phyloP scores from a whole-genome alignment of 2,329 filamentous ascomycete genomes.

The Polytolypa hystricis region DNA sequence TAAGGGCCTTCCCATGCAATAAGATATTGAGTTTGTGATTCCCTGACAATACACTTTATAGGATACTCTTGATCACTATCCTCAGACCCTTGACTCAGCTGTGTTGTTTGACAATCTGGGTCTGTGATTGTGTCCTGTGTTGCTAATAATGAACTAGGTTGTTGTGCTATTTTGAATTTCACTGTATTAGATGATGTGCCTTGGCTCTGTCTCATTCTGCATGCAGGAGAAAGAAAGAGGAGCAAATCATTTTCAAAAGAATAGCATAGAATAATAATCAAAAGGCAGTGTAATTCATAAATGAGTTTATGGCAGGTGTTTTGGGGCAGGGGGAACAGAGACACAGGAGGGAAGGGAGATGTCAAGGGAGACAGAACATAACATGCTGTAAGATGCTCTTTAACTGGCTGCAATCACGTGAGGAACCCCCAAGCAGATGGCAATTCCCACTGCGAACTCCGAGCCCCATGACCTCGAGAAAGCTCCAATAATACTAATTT shows the following conservation, averaged over 20 bases:
- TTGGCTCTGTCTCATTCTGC: slow-evolving; percentile 5
- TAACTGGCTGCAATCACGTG: no score
- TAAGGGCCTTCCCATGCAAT: slow-evolving; percentile 30
- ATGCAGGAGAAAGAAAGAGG: background rate
- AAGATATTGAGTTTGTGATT: slow-evolving; percentile 24
- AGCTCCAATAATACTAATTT: no score
- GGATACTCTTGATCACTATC: slow-evolving; percentile 23
- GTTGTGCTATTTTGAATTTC: slow-evolving; percentile 1
- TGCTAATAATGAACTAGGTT: slow-evolving; percentile 1
- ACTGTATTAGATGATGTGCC: background rate
- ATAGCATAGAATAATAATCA: no score
- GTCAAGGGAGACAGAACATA: no score
- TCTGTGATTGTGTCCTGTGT: slow-evolving; percentile 2
- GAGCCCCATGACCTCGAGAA: no score
- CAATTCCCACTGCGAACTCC: no score
- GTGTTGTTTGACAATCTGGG: background rate
- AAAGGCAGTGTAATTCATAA: background rate
- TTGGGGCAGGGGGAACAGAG: no score
- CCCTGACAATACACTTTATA: slow-evolving; percentile 27
- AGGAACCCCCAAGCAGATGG: no score
- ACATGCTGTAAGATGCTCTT: no score
- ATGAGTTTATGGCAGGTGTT: no score
- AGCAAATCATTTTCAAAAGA: slow-evolving; percentile 4
- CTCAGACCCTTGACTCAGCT: slow-evolving; percentile 3
- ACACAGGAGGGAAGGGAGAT: no score